These are phyloP conservation scores for Eimeria necatrix DNA, from an alignment of 169 alveolate genomes.

Conservation along the genomic window DNA sequence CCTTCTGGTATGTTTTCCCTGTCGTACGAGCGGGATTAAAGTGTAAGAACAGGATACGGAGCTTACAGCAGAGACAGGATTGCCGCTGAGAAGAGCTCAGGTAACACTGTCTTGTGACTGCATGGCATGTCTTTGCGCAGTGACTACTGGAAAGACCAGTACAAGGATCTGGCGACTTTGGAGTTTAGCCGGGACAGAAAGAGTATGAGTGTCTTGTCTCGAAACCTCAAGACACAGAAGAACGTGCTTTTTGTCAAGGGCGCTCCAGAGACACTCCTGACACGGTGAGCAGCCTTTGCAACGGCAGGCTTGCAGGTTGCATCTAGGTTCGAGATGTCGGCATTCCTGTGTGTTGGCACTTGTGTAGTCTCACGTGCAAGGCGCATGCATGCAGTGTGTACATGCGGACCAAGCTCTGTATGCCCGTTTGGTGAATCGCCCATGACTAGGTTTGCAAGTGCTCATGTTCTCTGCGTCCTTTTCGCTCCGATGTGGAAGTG, in stretches of 20 bases:
- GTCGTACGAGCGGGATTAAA: too few relatives aligned
- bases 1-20: conserved; percentile 60
- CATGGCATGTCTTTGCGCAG: neutral
- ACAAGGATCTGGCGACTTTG: conserved; percentile 91
- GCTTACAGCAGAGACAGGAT: neutral
- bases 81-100: neutral
- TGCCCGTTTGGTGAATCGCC: too few relatives aligned
- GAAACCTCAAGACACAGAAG: conserved; percentile 61
- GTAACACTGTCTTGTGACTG: neutral
- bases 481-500: neutral
- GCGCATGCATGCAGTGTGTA: neutral
- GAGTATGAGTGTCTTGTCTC: conserved; percentile 94
- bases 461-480: neutral
- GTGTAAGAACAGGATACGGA: too few relatives aligned
- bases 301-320: conserved; percentile 47
- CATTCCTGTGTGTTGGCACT: neutral
- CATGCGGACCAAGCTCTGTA: too few relatives aligned
- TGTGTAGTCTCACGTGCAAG: neutral
- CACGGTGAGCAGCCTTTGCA: conserved; percentile 79
- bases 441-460: too few relatives aligned
- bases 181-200: conserved; percentile 98
- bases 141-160: conserved; percentile 83
- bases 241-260: conserved; percentile 97
- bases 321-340: conserved; percentile 78
- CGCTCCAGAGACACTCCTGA: conserved; percentile 99